Conservation (phyloP, 2,329 filamentous ascomycete species). For the Basipetospora chlamydospora region DNA sequence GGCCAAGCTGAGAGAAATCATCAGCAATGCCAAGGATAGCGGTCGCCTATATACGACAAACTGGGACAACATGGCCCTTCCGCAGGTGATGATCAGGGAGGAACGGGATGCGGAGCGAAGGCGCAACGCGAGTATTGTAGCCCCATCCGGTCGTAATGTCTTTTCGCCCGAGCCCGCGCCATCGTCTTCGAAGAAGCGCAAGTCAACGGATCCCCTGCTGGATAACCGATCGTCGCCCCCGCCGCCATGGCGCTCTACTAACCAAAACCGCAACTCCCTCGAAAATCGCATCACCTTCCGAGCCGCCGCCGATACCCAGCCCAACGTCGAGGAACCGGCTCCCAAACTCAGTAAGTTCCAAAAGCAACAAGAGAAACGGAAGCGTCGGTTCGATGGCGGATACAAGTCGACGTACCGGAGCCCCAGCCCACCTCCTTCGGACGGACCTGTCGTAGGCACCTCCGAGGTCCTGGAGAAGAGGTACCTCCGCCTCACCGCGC, state of each 20-base stretch:
- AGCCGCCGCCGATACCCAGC: slow-evolving; percentile 28
- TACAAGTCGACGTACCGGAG: slow-evolving; percentile 42
- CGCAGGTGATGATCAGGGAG: slow-evolving; percentile 66
- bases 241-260: slow-evolving; percentile 65
- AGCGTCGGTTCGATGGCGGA: slow-evolving; percentile 66
- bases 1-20: slow-evolving; percentile 69
- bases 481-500: slow-evolving; percentile 84
- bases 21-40: slow-evolving; percentile 65
- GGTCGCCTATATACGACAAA: slow-evolving; percentile 58
- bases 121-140: slow-evolving; percentile 22
- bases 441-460: slow-evolving; percentile 70
- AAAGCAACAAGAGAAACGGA: slow-evolving; percentile 74
- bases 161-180: slow-evolving; percentile 7
- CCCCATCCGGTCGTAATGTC: slow-evolving; percentile 10
- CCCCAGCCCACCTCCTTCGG: slow-evolving; percentile 39
- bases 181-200: slow-evolving; percentile 58
- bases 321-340: slow-evolving; percentile 25
- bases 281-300: slow-evolving; percentile 61
- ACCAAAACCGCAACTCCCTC: slow-evolving; percentile 34
- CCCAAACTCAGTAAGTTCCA: slow-evolving; percentile 71
- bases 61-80: slow-evolving; percentile 73
- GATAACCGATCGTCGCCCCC: slow-evolving; percentile 33
- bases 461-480: slow-evolving; percentile 78
- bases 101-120: slow-evolving; percentile 43
- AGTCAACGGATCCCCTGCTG: slow-evolving; percentile 52